Evolutionary conservation across 371 early-diverging fungal genomes (phyloP).

Genomic region (Mucor velutinosus): DNA sequence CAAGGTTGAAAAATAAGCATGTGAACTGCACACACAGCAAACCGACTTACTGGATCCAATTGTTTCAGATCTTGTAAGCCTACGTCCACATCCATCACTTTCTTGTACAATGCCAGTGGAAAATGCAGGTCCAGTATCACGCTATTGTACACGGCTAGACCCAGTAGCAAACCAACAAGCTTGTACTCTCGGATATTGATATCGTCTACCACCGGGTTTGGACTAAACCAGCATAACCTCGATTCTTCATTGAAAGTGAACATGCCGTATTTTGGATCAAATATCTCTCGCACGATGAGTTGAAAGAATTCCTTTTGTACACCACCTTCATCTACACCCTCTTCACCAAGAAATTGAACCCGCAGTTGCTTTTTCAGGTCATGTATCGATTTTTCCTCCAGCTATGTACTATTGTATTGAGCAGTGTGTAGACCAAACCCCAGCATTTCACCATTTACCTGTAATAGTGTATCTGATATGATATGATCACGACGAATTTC

Average conservation of each 20-base stretch:
- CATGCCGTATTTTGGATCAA: conserved; percentile 93
- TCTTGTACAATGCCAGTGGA: conserved; percentile 83
- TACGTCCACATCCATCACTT: conserved; percentile 67
- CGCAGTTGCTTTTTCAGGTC: conserved; percentile 90
- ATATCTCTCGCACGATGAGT: conserved; percentile 86
- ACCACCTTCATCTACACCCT: conserved; percentile 90
- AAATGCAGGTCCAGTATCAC: conserved; percentile 80
- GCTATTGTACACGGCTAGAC: conserved; percentile 81
- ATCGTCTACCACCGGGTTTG: conserved; percentile 67
- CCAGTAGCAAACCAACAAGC: conserved; percentile 84
- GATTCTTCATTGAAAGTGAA: conserved; percentile 86
- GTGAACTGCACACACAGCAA: not conserved
- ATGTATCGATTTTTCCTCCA: conserved; percentile 73
- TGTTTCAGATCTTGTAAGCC: conserved; percentile 60
- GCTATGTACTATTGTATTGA: conserved; percentile 47
- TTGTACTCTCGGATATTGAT: conserved; percentile 74
- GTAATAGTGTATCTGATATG: conserved; percentile 76
- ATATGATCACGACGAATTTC: conserved; percentile 78
- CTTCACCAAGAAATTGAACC: conserved; percentile 89
- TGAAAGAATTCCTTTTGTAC: conserved; percentile 97
- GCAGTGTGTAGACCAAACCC: not conserved
- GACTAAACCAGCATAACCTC: conserved; percentile 85
- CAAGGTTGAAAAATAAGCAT: not conserved
- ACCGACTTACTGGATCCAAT: conserved; percentile 58
- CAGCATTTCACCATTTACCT: conserved; percentile 28